A percentile compares a stretch with the other conserved stretches of the same genome.
These are phyloP conservation scores for Ophiorrhiza pumila DNA, from an alignment of 257 asterid genomes.

Conservation along the genomic window DNA sequence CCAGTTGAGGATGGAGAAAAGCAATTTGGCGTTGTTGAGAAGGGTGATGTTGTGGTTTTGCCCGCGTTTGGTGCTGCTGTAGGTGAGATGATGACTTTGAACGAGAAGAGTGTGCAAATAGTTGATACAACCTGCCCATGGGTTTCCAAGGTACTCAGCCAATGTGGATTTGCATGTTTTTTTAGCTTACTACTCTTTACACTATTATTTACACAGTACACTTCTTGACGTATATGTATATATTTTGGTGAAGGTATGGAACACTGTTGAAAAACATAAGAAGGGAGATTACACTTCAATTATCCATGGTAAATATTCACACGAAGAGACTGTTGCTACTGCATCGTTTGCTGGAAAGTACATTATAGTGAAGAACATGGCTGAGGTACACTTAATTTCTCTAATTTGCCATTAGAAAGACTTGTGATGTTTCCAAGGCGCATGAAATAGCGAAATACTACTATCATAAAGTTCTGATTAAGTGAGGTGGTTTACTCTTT, in stretches of 20 bases:
- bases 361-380: conserved; percentile 80
- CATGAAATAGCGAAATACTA: neutral
- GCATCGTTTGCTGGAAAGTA: conserved; percentile 97
- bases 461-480: neutral
- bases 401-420: neutral
- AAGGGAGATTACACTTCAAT: conserved; percentile 92
- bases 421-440: neutral
- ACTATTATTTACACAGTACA: neutral
- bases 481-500: conserved; percentile 9
- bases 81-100: conserved; percentile 81
- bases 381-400: conserved; percentile 54
- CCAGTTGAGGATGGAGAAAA: conserved; percentile 66
- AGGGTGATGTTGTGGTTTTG: conserved; percentile 85
- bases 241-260: conserved; percentile 66
- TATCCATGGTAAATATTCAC: conserved; percentile 88
- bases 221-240: neutral
- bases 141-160: conserved; percentile 76
- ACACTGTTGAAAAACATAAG: conserved; percentile 89
- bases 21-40: conserved; percentile 61
- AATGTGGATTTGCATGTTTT: neutral
- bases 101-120: conserved; percentile 83
- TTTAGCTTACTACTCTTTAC: neutral
- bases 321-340: conserved; percentile 97
- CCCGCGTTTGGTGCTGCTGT: conserved; percentile 99
- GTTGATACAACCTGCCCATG: conserved; percentile 99